These are phyloP conservation scores for Lentinus brumalis DNA, from an alignment of 768 basidiomycete genomes.

Conservation along the genomic window DNA sequence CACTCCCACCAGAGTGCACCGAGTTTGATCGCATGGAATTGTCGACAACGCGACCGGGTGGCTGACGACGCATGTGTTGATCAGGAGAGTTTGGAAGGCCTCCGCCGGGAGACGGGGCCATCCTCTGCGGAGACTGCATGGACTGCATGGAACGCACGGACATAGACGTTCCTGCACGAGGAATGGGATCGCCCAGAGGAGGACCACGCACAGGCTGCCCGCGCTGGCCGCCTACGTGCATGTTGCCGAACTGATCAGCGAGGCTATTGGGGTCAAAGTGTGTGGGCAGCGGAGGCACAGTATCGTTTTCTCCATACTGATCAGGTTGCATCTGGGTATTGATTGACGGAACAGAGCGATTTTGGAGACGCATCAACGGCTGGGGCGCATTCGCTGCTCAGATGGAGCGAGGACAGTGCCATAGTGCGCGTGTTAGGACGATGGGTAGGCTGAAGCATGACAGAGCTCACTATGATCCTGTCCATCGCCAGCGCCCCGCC, in stretches of 20 bases:
- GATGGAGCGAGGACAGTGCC: neutral
- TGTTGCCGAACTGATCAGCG: slow-evolving; percentile 53
- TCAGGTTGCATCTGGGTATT: slow-evolving; percentile 39
- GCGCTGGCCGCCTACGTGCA: slow-evolving; percentile 43
- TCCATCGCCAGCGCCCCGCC: slow-evolving; percentile 1
- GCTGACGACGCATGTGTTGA: slow-evolving; percentile 18
- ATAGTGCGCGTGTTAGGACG: slow-evolving; percentile 7
- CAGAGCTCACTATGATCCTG: slow-evolving; percentile 23
- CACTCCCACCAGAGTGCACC: slow-evolving; percentile 38
- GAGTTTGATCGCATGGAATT: slow-evolving; percentile 22
- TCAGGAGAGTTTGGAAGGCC: slow-evolving; percentile 22
- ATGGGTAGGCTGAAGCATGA: slow-evolving; percentile 1
- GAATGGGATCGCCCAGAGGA: slow-evolving; percentile 46
- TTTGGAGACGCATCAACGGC: slow-evolving; percentile 44
- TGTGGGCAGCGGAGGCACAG: slow-evolving; percentile 31
- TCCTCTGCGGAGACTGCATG: slow-evolving; percentile 20
- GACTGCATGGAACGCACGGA: slow-evolving; percentile 25
- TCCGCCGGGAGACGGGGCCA: slow-evolving; percentile 14
- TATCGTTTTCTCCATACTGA: slow-evolving; percentile 21
- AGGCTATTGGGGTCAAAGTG: slow-evolving; percentile 48
- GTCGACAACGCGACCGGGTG: slow-evolving; percentile 18
- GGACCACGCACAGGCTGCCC: slow-evolving; percentile 41
- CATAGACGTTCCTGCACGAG: slow-evolving; percentile 54
- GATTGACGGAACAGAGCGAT: slow-evolving; percentile 50
- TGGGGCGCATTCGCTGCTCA: slow-evolving; percentile 3